A percentile compares a stretch with the other conserved stretches of the same genome.
phyloP scores from a whole-genome alignment of 2,329 filamentous ascomycete genomes.

The Ambrosiella beaveri region DNA sequence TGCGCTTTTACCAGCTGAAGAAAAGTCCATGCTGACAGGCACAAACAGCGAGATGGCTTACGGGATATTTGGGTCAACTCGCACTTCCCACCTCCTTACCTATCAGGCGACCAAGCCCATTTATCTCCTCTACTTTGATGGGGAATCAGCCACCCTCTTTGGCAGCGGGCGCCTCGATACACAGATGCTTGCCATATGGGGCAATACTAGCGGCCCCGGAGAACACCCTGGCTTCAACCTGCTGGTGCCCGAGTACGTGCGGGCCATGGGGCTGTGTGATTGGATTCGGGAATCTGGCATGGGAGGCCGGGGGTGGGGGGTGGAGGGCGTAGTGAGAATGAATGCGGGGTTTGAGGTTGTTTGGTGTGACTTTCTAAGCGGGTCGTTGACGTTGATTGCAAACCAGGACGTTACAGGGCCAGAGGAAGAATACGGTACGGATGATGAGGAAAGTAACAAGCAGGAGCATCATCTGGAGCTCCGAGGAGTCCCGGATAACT shows the following conservation, averaged over 20 bases:
- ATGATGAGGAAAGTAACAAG: slow-evolving; percentile 8
- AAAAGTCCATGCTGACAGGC: slow-evolving; percentile 5
- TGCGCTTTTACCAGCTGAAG: background rate
- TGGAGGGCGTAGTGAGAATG: slow-evolving; percentile 33
- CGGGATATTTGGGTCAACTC: slow-evolving; percentile 30
- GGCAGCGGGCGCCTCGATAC: slow-evolving; percentile 28
- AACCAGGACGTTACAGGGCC: slow-evolving; percentile 31
- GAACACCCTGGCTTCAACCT: background rate
- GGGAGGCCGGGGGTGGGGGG: slow-evolving; percentile 29
- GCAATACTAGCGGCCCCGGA: slow-evolving; percentile 24
- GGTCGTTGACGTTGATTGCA: slow-evolving; percentile 25
- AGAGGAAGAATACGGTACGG: background rate
- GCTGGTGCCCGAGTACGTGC: slow-evolving; percentile 28
- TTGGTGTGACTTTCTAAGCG: slow-evolving; percentile 32
- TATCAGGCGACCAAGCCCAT: slow-evolving; percentile 29
- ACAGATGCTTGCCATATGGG: slow-evolving; percentile 33
- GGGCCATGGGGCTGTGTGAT: slow-evolving; percentile 29
- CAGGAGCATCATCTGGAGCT: background rate
- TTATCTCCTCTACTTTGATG: slow-evolving; percentile 32
- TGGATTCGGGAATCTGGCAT: slow-evolving; percentile 26
- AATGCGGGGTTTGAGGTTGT: slow-evolving; percentile 35
- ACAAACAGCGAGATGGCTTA: slow-evolving; percentile 31
- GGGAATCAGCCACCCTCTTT: slow-evolving; percentile 31
- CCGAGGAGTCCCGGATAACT: slow-evolving; percentile 16
- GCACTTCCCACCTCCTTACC: slow-evolving; percentile 28